phyloP scores from a whole-genome alignment of 2,329 filamentous ascomycete species.

The Neonectria neomacrospora region DNA sequence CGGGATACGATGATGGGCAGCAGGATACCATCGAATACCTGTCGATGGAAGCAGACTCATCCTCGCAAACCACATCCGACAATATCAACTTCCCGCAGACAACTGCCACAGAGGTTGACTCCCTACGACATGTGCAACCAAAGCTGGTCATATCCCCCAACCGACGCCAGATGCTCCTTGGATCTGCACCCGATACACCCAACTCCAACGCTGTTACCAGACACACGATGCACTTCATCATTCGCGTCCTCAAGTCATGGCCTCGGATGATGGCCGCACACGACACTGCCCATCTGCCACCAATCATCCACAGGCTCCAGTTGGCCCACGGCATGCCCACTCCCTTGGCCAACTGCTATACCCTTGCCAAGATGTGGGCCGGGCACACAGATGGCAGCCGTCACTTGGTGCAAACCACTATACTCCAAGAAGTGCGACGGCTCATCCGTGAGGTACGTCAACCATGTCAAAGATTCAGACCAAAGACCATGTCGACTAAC shows the following conservation, averaged over 20 bases:
- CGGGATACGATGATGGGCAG: not conserved
- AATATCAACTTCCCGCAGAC: not conserved
- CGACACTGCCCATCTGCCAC: not conserved
- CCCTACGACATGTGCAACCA: not conserved
- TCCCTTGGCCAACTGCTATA: constrained; percentile 10
- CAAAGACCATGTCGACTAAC: not conserved
- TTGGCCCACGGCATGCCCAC: not conserved
- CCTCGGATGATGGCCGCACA: constrained; percentile 1
- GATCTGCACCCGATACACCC: not conserved
- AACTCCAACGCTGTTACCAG: not conserved
- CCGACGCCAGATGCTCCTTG: not conserved
- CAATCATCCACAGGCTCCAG: not conserved
- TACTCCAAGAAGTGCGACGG: not conserved
- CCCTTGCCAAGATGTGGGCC: constrained; percentile 7
- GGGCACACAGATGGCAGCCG: not conserved
- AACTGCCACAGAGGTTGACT: not conserved
- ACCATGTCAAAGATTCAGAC: not conserved
- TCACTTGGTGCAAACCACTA: not conserved
- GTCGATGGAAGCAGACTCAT: not conserved
- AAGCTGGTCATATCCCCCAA: not conserved
- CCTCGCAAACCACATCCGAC: not conserved
- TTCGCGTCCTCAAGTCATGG: constrained; percentile 9
- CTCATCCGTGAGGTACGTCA: not conserved
- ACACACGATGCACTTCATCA: constrained; percentile 4
- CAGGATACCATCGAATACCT: not conserved